Conservation (phyloP, 805 yeast species). For the Candida alai region DNA sequence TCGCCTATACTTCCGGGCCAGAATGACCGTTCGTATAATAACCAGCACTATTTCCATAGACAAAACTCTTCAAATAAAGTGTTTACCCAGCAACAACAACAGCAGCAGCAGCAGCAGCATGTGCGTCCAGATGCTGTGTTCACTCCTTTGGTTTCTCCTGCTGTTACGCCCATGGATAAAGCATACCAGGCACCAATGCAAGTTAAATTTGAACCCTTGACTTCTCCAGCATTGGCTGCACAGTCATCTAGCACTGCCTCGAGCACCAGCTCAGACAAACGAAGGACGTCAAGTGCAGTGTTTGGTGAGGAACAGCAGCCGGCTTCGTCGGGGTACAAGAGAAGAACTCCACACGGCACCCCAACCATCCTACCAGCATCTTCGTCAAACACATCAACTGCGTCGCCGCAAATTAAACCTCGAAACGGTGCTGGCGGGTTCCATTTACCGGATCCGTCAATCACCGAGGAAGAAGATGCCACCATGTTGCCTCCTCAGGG, state of each 20-base stretch:
- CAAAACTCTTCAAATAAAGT: constrained; percentile 12
- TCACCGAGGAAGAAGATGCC: constrained; percentile 7
- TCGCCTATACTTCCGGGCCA: constrained; percentile 42
- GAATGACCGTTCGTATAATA: constrained; percentile 37
- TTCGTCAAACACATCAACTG: constrained; percentile 15
- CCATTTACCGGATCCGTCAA: constrained; percentile 25
- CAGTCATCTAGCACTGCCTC: constrained; percentile 15
- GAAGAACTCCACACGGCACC: constrained; percentile 44
- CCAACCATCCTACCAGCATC: constrained; percentile 31
- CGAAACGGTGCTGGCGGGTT: constrained; percentile 15
- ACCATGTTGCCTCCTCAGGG: constrained; percentile 40
- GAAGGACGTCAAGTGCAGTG: not conserved
- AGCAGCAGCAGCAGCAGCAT: constrained; percentile 21
- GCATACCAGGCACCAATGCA: constrained; percentile 27
- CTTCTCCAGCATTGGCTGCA: constrained; percentile 67
- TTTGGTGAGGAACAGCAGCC: constrained; percentile 2
- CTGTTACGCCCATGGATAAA: constrained; percentile 59
- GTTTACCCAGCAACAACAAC: constrained; percentile 11
- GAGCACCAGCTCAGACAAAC: constrained; percentile 14
- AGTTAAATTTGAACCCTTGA: constrained; percentile 47
- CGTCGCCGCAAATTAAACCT: constrained; percentile 35
- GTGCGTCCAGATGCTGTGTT: constrained; percentile 59
- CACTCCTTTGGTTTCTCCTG: constrained; percentile 77
- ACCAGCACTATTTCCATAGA: constrained; percentile 38
- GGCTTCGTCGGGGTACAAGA: constrained; percentile 21